These are phyloP conservation scores for Isochrysis galbana DNA, from an alignment of 78 protist genomes.

Conservation along the genomic window DNA sequence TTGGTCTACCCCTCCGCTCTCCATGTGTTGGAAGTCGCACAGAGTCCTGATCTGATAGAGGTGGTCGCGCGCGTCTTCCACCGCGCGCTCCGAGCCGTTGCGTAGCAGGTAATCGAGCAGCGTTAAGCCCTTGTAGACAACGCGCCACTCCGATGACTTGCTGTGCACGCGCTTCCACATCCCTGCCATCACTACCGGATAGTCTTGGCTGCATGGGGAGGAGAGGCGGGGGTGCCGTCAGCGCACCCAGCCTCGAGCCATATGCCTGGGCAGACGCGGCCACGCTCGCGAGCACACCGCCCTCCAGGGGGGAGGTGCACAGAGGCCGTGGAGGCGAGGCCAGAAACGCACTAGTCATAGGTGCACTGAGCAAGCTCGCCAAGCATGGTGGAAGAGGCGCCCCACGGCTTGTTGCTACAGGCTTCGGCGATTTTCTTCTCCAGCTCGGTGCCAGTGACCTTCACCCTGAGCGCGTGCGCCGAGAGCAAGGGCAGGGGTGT, in stretches of 20 bases:
- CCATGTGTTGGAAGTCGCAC: not conserved
- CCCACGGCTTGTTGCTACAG: slow-evolving; percentile 55
- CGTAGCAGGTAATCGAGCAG: slow-evolving; percentile 14
- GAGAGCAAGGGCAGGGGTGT: no score
- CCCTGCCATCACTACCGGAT: not conserved
- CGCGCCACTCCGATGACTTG: not conserved
- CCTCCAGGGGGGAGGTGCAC: not conserved
- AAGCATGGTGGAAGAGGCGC: slow-evolving; percentile 34
- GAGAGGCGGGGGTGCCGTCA: slow-evolving; percentile 31
- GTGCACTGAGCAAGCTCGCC: not conserved
- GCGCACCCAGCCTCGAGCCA: slow-evolving; percentile 32
- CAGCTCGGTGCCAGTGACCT: slow-evolving; percentile 17
- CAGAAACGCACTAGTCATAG: not conserved
- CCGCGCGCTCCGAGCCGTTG: slow-evolving; percentile 14
- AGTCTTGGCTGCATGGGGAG: not conserved
- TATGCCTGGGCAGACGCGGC: slow-evolving; percentile 31
- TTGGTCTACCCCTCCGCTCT: not conserved
- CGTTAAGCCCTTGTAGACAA: not conserved
- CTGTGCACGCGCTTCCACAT: not conserved
- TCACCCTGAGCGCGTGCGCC: not conserved
- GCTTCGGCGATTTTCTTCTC: slow-evolving; percentile 58
- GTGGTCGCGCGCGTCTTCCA: slow-evolving; percentile 25
- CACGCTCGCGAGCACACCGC: no score
- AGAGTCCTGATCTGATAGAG: slow-evolving; percentile 19
- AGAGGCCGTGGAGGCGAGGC: not conserved